These are phyloP conservation scores for Salvia rosmarinus DNA, from an alignment of 257 asterid species.

Conservation along the genomic window DNA sequence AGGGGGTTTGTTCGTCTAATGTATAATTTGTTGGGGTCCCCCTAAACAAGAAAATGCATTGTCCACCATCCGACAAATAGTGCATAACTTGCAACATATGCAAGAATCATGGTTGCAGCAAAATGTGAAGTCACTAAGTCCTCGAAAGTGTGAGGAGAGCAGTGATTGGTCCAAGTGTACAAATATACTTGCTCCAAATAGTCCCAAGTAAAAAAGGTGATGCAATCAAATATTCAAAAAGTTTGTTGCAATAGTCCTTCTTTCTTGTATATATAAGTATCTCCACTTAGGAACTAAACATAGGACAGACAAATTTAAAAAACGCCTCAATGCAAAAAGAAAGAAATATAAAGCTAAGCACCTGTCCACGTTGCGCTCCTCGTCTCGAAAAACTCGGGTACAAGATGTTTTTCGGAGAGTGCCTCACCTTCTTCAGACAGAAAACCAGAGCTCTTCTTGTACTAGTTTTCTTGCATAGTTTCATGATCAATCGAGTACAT, in stretches of 20 bases:
- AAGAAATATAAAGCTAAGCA: slow-evolving; percentile 14
- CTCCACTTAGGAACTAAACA: slow-evolving; percentile 26
- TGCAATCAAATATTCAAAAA: slow-evolving; percentile 26
- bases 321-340: not conserved
- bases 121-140: slow-evolving; percentile 42
- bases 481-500: slow-evolving; percentile 46
- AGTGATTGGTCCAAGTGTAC: slow-evolving; percentile 40
- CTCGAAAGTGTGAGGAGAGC: slow-evolving; percentile 39
- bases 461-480: slow-evolving; percentile 48
- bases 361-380: not conserved
- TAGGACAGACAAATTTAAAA: slow-evolving; percentile 3
- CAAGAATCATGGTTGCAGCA: slow-evolving; percentile 43
- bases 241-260: slow-evolving; percentile 33
- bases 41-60: slow-evolving; percentile 24
- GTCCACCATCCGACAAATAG: slow-evolving; percentile 36
- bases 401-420: slow-evolving; percentile 39
- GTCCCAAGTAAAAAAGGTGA: slow-evolving; percentile 27
- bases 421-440: slow-evolving; percentile 41
- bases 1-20: not conserved
- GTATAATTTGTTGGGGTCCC: slow-evolving; percentile 13
- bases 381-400: not conserved
- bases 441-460: slow-evolving; percentile 48
- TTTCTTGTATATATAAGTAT: slow-evolving; percentile 31
- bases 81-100: slow-evolving; percentile 38
- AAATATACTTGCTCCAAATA: slow-evolving; percentile 39